Percentiles rank a stretch among this genome's conserved stretches.
These are phyloP conservation scores for Eucommia ulmoides DNA, from an alignment of 257 asterid species.

Conservation along the genomic window DNA sequence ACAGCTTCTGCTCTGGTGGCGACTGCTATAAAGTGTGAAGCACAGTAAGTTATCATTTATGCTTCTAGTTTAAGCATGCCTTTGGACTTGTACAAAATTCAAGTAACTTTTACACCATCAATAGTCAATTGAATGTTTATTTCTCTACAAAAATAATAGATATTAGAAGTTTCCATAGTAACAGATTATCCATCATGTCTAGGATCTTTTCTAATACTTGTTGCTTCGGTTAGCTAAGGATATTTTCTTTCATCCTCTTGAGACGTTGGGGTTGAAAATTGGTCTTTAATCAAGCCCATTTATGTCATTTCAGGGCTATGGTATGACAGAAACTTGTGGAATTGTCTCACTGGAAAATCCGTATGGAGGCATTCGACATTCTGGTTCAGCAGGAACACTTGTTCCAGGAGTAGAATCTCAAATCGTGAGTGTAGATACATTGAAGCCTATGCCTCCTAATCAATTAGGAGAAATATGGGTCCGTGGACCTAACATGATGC, in stretches of 20 bases:
- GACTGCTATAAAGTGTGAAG: no score
- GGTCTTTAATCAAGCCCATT: conserved; percentile 6
- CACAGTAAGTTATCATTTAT: no score
- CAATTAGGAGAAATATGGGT: conserved; percentile 90
- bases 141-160: no score
- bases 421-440: conserved; percentile 55
- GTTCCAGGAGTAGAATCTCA: conserved; percentile 64
- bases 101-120: no score
- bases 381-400: conserved; percentile 82
- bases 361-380: conserved; percentile 45
- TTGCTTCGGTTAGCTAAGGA: conserved; percentile 5
- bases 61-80: no score
- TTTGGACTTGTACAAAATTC: no score
- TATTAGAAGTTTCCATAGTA: no score
- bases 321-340: conserved; percentile 93
- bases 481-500: conserved; percentile 87
- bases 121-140: no score
- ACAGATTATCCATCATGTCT: no score
- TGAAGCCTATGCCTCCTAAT: conserved; percentile 69
- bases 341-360: conserved; percentile 49
- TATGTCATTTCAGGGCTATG: conserved; percentile 62
- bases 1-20: no score
- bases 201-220: no score
- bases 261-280: conserved; percentile 1
- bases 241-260: background rate